phyloP scores from a whole-genome alignment of 108 stramenopile species.

The Skeletonema marinoi region DNA sequence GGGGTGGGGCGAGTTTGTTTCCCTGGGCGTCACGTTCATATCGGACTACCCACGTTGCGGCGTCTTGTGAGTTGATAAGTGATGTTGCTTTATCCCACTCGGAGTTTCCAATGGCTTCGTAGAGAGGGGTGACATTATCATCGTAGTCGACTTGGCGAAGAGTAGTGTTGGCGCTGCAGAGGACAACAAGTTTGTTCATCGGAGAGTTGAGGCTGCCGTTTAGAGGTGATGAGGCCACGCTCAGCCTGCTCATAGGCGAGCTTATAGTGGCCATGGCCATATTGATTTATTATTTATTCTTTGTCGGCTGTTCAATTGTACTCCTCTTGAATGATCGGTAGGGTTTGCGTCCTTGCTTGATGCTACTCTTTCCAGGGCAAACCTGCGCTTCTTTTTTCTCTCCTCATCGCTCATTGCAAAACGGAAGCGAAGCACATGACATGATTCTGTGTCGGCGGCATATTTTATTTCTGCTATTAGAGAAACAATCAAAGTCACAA shows the following conservation, averaged over 20 bases:
- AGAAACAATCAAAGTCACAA: no score
- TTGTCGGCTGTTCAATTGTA: no score
- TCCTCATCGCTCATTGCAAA: no score
- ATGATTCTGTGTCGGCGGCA: no score
- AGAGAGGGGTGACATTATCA: slow-evolving; percentile 70
- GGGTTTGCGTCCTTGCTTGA: no score
- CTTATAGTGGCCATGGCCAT: background rate
- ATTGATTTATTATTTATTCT: no score
- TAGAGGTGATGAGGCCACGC: background rate
- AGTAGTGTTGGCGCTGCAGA: slow-evolving; percentile 9
- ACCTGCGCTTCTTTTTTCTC: no score
- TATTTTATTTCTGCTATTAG: no score
- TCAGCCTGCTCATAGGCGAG: background rate
- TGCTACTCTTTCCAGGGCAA: no score
- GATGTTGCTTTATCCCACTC: slow-evolving; percentile 67
- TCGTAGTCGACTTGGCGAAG: slow-evolving; percentile 77
- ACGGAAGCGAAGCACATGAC: no score
- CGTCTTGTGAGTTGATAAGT: slow-evolving; percentile 31
- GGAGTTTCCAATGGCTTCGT: slow-evolving; percentile 72
- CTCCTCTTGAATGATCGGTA: no score
- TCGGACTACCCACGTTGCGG: slow-evolving; percentile 79
- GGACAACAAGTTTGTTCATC: background rate
- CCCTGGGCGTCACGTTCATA: slow-evolving; percentile 48
- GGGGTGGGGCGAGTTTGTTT: slow-evolving; percentile 17
- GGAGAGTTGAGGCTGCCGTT: background rate